Base-by-base conservation (phyloP, 768 basidiomycete genomes). In the Tulasnella sp. region DNA sequence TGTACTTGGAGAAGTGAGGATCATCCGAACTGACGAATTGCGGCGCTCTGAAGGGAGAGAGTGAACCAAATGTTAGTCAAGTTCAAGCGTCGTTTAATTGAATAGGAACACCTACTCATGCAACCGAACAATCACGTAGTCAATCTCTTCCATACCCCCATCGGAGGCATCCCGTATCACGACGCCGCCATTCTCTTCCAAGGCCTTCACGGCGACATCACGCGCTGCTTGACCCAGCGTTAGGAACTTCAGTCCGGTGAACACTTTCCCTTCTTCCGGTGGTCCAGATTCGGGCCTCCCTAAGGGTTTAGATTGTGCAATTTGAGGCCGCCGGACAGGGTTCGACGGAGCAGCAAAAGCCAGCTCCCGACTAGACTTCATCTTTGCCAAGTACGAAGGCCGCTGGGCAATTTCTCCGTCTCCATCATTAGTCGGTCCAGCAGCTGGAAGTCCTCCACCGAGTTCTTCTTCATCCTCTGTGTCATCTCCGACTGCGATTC, bases 61-160 rank as follows among this genome's bases (percentile, higher is more conserved):
- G 9, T n/a, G 58, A 60, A n/a, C n/a, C 58, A n/a, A n/a, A 60
- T 46, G n/a, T 40, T 14, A 42, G 77, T 9, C 28, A 78, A 41
- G 24, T 22, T 31, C 50, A n/a, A n/a, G 24, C 12, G 16, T 46
- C 46, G 28, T 46, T 48, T 14, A n/a, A 31, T 50, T 1, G 46
- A 22, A n/a, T 22, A 58, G 79, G 69, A 37, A 4, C 22, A 78
- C 87, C 14, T 79, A 94, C 94, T 93, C 94, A 82, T 92, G 90
- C 18, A 96, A 86, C 80, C 94, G 87, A 20, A 95, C 93, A 79
- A 95, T 85, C 78, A 94, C 88, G 81, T 90, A 93, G 85, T 92
- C 90, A 0, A 90, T 90, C 24, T 89, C 88, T 20, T 88, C 87
- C 12, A 89, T 84, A n/a, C 89, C 90, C 11, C 84, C 84, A 4